These are phyloP conservation scores for Linnemannia exigua DNA, from an alignment of 192 early-diverging fungal genomes.

Conservation along the genomic window DNA sequence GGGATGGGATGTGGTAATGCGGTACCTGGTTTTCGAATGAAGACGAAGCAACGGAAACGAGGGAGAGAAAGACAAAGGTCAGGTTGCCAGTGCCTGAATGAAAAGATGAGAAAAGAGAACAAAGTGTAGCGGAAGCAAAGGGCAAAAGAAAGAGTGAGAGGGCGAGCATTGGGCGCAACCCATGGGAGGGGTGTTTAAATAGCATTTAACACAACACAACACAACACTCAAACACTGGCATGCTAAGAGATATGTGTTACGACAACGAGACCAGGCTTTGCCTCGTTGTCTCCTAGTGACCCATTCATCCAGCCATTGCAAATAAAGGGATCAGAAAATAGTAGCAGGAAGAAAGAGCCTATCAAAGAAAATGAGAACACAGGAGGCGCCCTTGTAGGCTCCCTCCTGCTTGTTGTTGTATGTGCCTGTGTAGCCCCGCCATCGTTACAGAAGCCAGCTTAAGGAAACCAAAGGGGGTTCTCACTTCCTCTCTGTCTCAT, in stretches of 20 bases:
- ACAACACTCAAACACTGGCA: too few species aligned
- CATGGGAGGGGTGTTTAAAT: neutral
- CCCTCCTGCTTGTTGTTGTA: neutral
- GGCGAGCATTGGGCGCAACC: too few species aligned
- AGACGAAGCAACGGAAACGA: neutral
- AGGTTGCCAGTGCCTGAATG: neutral
- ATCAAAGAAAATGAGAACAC: neutral
- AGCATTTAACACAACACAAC: neutral
- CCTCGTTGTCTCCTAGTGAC: too few species aligned
- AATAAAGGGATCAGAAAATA: neutral
- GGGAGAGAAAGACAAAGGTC: neutral
- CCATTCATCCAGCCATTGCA: too few species aligned
- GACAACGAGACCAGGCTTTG: too few species aligned
- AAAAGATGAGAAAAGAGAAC: neutral
- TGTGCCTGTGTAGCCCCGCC: neutral
- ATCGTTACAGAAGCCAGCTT: neutral
- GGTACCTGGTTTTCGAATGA: neutral
- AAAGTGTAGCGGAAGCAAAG: neutral
- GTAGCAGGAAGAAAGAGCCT: neutral
- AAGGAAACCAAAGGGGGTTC: neutral
- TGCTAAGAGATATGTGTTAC: too few species aligned
- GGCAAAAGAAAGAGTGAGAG: neutral
- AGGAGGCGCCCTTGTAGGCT: neutral
- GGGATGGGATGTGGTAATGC: too few species aligned
- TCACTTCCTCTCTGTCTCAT: neutral